Base-by-base conservation (phyloP, 441 rosid species). In the Isatis lusitanica region DNA sequence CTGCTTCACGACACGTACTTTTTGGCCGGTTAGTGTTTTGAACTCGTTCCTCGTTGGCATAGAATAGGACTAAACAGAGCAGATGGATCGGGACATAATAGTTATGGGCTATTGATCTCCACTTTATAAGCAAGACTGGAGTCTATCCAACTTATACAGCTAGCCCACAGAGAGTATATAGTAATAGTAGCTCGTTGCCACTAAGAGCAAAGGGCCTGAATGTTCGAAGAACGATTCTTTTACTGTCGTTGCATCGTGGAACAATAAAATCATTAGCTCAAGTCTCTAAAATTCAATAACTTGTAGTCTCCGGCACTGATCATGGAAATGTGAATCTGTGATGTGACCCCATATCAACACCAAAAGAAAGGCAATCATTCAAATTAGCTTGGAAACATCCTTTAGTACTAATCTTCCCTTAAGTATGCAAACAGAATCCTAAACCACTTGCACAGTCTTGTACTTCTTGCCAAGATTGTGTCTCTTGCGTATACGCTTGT, bases 1-100 rank as follows among this genome's bases (percentile, higher is more conserved):
- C 15, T 18, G 42, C 63, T 72, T 55, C 9, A 48, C 30, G 90
- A 85, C 91, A 86, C 91, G 86, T 78, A 47, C 38, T 74, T 42
- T 70, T 73, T 55, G 48, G 43, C n/a, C 39, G 28, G 46, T 57
- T 70, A 58, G 9, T 48, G 3, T 35, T 46, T 4, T 36, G 28
- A 24, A 7, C 6, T 3, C 7, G 6, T 0, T n/a, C 18, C 2
- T 56, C 13, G 61, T 31, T 31, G 39, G 21, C 17, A 8, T 13
- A 8, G 16, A 30, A 56, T 30, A 42, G 12, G 35, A 57, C 55
- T 40, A 15, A 39, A 2, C 6, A n/a, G 18, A 38, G n/a, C 24
- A 63, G 44, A 30, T 44, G 68, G 51, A 53, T 59, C 40, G 42
- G 61, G 51, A n/a, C 15, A 36, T 13, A 21, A 8, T 6, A 46